Conservation (phyloP, 2,329 filamentous ascomycete species). For the Hymenoscyphus fructigenus region DNA sequence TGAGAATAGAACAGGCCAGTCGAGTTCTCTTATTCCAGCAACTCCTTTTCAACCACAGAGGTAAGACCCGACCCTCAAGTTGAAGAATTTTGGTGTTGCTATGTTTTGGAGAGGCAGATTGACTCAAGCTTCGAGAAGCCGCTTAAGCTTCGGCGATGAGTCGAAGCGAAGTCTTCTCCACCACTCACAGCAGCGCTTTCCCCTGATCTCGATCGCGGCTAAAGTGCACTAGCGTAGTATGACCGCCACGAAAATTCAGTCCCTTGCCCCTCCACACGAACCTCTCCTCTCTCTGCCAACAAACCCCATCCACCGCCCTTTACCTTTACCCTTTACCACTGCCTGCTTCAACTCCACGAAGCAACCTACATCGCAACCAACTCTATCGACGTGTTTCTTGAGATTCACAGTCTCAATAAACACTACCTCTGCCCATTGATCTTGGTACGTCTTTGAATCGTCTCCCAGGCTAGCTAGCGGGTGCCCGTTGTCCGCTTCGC, state of each 20-base stretch:
- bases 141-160: no score
- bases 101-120: no score
- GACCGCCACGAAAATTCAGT: conserved; percentile 3
- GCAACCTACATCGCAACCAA: not conserved
- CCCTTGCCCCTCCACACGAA: not conserved
- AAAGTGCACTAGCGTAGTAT: not conserved
- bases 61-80: no score
- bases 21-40: not conserved
- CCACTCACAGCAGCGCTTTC: not conserved
- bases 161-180: not conserved
- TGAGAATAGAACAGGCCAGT: not conserved
- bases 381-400: not conserved
- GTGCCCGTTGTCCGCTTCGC: not conserved
- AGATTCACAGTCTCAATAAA: not conserved
- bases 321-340: not conserved
- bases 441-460: not conserved
- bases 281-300: not conserved
- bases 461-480: not conserved
- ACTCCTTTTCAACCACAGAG: not conserved
- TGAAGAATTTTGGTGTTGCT: no score
- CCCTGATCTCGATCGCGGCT: not conserved
- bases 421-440: not conserved
- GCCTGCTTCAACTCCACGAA: not conserved
- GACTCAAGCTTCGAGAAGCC: no score
- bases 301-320: conserved; percentile 1